A percentile compares a stretch with the other conserved stretches of the same genome.
Evolutionary conservation across 345 rosid species (phyloP).

Genomic region (Limnanthes douglasii): DNA sequence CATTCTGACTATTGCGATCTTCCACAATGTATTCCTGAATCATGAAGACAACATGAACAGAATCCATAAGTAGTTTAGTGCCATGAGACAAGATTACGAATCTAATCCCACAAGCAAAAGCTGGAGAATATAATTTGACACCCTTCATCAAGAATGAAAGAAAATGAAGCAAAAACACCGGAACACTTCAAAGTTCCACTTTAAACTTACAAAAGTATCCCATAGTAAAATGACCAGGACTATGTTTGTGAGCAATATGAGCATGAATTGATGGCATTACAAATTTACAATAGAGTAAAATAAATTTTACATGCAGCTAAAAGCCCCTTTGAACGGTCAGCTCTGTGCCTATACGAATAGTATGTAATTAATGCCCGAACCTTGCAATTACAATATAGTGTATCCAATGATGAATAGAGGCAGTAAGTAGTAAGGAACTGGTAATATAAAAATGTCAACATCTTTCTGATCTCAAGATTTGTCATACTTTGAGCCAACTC

Average conservation of each 20-base stretch:
- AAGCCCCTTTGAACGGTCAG: neutral
- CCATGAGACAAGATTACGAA: neutral
- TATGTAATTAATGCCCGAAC: neutral
- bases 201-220: neutral
- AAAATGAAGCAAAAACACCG: slow-evolving; percentile 6
- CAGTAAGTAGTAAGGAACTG: too few relatives aligned
- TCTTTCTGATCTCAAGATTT: too few relatives aligned
- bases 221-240: neutral
- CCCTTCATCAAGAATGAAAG: slow-evolving; percentile 1
- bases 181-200: neutral
- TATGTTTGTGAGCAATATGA: neutral
- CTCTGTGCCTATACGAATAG: neutral
- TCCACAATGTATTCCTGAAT: slow-evolving; percentile 88
- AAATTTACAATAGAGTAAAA: slow-evolving; percentile 1
- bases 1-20: slow-evolving; percentile 60
- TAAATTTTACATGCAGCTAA: neutral
- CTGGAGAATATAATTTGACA: neutral
- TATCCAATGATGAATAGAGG: neutral
- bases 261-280: neutral
- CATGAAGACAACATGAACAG: slow-evolving; percentile 2
- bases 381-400: neutral
- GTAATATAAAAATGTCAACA: too few relatives aligned
- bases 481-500: too few relatives aligned
- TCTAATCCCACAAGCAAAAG: neutral
- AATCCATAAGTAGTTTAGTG: neutral